Percentiles rank a stretch among this genome's conserved stretches.
These are phyloP conservation scores for Neurospora cerealis DNA, from an alignment of 495 filamentous ascomycete genomes.

Conservation along the genomic window DNA sequence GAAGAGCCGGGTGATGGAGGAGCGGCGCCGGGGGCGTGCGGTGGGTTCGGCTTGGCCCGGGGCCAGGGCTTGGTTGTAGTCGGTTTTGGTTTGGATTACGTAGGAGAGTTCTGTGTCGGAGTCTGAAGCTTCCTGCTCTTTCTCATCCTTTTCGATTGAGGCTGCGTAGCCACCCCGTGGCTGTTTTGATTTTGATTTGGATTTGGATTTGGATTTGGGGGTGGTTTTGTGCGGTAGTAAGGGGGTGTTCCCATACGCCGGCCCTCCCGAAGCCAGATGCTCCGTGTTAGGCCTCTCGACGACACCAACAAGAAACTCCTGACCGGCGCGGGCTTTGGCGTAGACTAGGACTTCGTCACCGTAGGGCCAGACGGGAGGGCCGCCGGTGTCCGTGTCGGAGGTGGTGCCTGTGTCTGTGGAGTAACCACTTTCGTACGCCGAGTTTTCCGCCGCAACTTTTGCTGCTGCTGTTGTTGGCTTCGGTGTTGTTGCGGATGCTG, in stretches of 20 bases:
- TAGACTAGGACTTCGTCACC: constrained; percentile 27
- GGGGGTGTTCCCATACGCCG: background rate
- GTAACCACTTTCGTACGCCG: background rate
- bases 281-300: constrained; percentile 29
- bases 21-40: background rate
- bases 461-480: background rate
- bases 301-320: constrained; percentile 28
- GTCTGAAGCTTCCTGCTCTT: background rate
- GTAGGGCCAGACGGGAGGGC: constrained; percentile 22
- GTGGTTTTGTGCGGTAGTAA: background rate
- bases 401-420: background rate
- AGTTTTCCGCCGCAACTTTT: background rate
- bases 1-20: constrained; percentile 13
- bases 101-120: constrained; percentile 24
- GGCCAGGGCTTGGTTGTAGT: constrained; percentile 25
- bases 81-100: constrained; percentile 29
- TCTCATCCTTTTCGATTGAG: background rate
- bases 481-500: background rate
- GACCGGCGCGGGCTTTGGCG: constrained; percentile 21
- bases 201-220: background rate
- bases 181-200: background rate
- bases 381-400: background rate
- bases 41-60: background rate
- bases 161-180: background rate
- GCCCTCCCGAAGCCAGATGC: background rate